Conservation (phyloP, 495 filamentous ascomycete genomes). For the Penicillium cinerascens region DNA sequence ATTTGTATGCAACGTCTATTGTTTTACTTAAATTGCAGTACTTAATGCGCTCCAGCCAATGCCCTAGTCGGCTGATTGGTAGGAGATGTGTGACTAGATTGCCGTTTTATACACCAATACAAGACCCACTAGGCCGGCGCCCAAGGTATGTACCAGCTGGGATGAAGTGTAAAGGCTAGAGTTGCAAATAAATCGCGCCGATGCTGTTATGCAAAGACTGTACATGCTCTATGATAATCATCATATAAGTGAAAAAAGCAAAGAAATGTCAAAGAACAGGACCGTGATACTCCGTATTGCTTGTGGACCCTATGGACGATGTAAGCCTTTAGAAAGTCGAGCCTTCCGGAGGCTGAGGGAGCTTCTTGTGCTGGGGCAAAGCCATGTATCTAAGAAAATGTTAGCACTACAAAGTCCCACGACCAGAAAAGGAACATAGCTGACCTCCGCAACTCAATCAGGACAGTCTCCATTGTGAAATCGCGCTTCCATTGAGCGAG, state of each 20-base stretch:
- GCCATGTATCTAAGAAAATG: conserved; percentile 76
- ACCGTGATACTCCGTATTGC: conserved; percentile 34
- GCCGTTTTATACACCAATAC: not conserved
- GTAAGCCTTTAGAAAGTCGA: conserved; percentile 56
- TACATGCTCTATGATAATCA: conserved; percentile 38
- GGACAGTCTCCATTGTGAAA: conserved; percentile 88
- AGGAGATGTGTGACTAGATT: not conserved
- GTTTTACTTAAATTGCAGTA: not conserved
- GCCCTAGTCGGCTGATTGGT: not conserved
- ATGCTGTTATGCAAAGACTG: conserved; percentile 42
- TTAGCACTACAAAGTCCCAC: not conserved
- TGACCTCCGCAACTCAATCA: conserved; percentile 82
- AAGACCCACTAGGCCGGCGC: not conserved
- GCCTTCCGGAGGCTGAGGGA: conserved; percentile 89
- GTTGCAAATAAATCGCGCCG: conserved; percentile 27
- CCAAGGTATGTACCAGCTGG: not conserved
- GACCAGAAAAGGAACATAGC: not conserved
- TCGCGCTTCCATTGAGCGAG: conserved; percentile 85
- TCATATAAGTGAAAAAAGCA: conserved; percentile 18
- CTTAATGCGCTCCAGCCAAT: not conserved
- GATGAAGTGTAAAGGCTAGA: not conserved
- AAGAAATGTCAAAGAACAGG: conserved; percentile 27
- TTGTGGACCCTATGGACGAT: conserved; percentile 17
- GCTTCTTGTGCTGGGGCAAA: conserved; percentile 87
- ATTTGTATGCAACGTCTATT: not conserved